Percentiles rank a stretch among this genome's conserved stretches.
phyloP scores from a whole-genome alignment of 768 basidiomycete genomes.

The Russula sp. region DNA sequence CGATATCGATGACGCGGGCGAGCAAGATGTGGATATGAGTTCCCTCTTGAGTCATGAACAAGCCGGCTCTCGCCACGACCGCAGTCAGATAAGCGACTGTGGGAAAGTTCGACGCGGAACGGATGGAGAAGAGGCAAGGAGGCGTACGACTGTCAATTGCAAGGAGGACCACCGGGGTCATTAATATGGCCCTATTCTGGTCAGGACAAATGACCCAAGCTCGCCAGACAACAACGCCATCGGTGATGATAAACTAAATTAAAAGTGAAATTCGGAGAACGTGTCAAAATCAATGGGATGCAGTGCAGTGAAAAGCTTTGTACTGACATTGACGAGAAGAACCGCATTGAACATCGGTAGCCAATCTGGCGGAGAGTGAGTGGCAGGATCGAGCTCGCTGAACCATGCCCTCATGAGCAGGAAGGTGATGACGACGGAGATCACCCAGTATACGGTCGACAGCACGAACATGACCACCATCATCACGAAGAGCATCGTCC shows the following conservation, averaged over 20 bases:
- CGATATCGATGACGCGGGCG: neutral
- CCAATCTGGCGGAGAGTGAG: neutral
- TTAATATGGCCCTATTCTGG: neutral
- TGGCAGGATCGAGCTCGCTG: neutral
- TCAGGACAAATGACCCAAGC: slow-evolving; percentile 16
- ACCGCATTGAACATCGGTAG: slow-evolving; percentile 12
- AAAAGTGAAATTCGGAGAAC: neutral
- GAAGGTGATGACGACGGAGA: slow-evolving; percentile 3
- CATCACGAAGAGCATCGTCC: neutral
- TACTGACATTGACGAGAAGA: slow-evolving; percentile 16
- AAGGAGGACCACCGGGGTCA: slow-evolving; percentile 2
- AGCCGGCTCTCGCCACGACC: neutral
- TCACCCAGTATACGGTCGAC: slow-evolving; percentile 12
- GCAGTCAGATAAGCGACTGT: neutral
- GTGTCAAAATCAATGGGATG: neutral
- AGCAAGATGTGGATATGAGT: neutral
- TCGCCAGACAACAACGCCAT: slow-evolving; percentile 23
- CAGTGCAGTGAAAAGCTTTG: neutral
- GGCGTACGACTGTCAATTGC: neutral
- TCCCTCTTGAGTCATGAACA: neutral
- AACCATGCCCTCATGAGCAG: slow-evolving; percentile 1
- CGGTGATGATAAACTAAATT: slow-evolving; percentile 14
- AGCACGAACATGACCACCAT: slow-evolving; percentile 6
- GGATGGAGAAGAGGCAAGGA: neutral
- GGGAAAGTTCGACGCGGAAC: neutral